Conservation (phyloP, 2,329 filamentous ascomycete genomes). For the Fusarium annulatum region DNA sequence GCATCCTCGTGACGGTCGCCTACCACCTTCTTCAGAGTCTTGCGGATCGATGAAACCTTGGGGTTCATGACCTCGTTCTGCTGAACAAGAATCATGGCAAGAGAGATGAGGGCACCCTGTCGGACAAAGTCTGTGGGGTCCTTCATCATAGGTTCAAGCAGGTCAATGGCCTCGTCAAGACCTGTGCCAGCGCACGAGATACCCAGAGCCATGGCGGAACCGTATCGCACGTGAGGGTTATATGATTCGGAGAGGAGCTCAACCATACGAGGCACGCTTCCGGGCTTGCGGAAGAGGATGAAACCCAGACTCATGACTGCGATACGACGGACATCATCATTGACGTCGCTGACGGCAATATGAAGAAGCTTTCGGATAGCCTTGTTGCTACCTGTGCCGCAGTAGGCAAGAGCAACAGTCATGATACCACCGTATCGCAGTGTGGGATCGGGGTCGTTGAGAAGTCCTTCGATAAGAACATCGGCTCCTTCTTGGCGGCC, state of each 20-base stretch:
- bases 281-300: conserved; percentile 97
- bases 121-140: conserved; percentile 98
- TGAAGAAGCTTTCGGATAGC: conserved; percentile 95
- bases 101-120: conserved; percentile 91
- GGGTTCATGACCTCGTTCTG: conserved; percentile 99
- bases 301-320: conserved; percentile 98
- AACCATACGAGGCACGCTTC: conserved; percentile 97
- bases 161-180: conserved; percentile 93
- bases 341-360: conserved; percentile 96
- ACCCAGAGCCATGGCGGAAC: conserved; percentile 96
- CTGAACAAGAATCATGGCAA: conserved; percentile 99
- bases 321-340: conserved; percentile 94
- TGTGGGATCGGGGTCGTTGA: conserved; percentile 93
- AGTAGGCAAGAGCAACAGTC: conserved; percentile 98
- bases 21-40: conserved; percentile 93
- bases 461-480: conserved; percentile 90
- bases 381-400: conserved; percentile 97
- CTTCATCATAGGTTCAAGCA: conserved; percentile 99
- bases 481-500: conserved; percentile 94
- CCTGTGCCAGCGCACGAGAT: conserved; percentile 98
- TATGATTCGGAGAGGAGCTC: conserved; percentile 98
- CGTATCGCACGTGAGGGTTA: conserved; percentile 97
- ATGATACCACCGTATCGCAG: conserved; percentile 97
- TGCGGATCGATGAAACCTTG: conserved; percentile 90
- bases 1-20: conserved; percentile 97